A percentile compares a stretch with the other conserved stretches of the same genome.
These are phyloP conservation scores for Tetrapisispora namnaoensis DNA, from an alignment of 805 yeast species.

Conservation along the genomic window DNA sequence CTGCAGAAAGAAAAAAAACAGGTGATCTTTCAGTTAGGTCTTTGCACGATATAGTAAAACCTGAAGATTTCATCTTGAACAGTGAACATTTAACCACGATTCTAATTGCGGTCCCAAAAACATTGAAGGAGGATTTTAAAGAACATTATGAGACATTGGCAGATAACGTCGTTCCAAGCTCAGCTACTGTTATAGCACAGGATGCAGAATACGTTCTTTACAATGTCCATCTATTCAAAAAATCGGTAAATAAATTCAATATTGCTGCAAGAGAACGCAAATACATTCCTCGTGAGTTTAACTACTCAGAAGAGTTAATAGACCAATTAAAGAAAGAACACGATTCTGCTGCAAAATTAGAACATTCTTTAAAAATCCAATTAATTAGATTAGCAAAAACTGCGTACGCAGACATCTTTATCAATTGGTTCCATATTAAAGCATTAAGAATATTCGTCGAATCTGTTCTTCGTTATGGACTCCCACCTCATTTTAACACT, in stretches of 20 bases:
- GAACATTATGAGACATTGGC: conserved; percentile 65
- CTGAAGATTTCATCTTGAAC: conserved; percentile 71
- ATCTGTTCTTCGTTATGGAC: conserved; percentile 87
- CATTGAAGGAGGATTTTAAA: conserved; percentile 49
- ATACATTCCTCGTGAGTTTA: conserved; percentile 89
- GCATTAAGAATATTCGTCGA: conserved; percentile 84
- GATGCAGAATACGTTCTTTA: conserved; percentile 71
- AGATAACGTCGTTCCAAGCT: conserved; percentile 83
- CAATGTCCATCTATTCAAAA: conserved; percentile 78
- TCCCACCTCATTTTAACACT: conserved; percentile 82
- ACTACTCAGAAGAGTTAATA: conserved; percentile 68
- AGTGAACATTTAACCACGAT: conserved; percentile 82
- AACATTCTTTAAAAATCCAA: conserved; percentile 64
- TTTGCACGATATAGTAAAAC: conserved; percentile 76
- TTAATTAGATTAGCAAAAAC: conserved; percentile 73
- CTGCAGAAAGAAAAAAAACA: conserved; percentile 85
- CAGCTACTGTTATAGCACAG: conserved; percentile 57
- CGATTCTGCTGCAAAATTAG: conserved; percentile 63
- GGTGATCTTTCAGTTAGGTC: conserved; percentile 91
- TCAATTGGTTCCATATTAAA: conserved; percentile 86
- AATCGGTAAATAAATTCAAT: conserved; percentile 59
- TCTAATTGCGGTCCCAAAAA: conserved; percentile 81
- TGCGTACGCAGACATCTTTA: conserved; percentile 78
- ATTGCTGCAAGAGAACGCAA: conserved; percentile 70
- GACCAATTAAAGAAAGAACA: conserved; percentile 70